phyloP scores from a whole-genome alignment of 2,329 filamentous ascomycete genomes.

The Sporothrix variecibatus region DNA sequence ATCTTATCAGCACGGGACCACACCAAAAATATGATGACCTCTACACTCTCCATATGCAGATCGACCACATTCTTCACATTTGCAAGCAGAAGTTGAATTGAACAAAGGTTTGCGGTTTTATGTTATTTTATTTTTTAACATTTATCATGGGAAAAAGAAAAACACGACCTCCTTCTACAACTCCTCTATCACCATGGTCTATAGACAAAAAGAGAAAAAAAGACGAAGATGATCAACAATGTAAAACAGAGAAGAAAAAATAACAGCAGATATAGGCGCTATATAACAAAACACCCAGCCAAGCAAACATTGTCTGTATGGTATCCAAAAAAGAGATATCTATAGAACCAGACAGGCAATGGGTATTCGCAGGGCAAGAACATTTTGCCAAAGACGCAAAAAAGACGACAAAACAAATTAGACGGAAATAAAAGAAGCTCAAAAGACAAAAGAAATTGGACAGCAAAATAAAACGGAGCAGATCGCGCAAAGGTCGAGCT shows the following conservation, averaged over 20 bases:
- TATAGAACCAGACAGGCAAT: constrained; percentile 14
- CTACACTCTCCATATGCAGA: background rate
- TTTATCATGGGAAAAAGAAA: background rate
- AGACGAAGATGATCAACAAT: background rate
- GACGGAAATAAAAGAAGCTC: background rate
- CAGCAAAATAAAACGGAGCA: background rate
- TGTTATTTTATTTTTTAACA: background rate
- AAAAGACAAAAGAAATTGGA: background rate
- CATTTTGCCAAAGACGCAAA: background rate
- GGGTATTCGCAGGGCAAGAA: constrained; percentile 8
- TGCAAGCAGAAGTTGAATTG: background rate
- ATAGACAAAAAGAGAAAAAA: constrained; percentile 13
- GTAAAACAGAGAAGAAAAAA: background rate
- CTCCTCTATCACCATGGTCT: constrained; percentile 16
- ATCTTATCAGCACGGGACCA: constrained; percentile 31
- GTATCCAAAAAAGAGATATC: background rate
- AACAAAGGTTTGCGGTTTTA: background rate
- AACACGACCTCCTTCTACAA: constrained; percentile 7
- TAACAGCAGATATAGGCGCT: background rate
- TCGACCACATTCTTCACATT: background rate
- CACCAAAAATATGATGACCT: background rate
- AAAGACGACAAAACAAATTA: background rate
- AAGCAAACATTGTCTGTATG: constrained; percentile 3
- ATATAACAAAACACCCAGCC: background rate
- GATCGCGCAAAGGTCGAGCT: background rate